Percentiles rank a stretch among this genome's conserved stretches.
These are phyloP conservation scores for Mortierella sp. DNA, from an alignment of 371 early-diverging fungal genomes.

Conservation along the genomic window DNA sequence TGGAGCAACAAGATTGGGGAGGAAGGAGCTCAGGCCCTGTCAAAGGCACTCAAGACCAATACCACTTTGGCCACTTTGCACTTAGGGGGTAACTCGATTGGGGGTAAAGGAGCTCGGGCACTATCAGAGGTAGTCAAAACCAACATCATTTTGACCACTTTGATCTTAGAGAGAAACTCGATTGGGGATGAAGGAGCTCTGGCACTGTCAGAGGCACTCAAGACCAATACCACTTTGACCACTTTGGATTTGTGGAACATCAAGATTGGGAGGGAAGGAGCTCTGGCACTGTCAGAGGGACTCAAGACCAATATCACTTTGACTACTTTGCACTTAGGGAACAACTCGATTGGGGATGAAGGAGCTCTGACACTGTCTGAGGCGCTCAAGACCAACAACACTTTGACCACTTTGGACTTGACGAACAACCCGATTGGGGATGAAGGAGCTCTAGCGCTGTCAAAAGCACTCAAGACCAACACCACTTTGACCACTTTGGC, in stretches of 20 bases:
- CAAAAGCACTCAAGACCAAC: slow-evolving; percentile 8
- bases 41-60: too few species aligned
- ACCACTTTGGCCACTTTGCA: too few species aligned
- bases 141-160: slow-evolving; percentile 2
- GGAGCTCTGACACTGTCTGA: slow-evolving; percentile 10
- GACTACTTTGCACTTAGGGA: slow-evolving; percentile 2
- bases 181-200: too few species aligned
- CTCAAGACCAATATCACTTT: slow-evolving; percentile 12
- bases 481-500: too few species aligned
- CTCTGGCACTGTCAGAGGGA: slow-evolving; percentile 14
- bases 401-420: slow-evolving; percentile 9
- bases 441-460: neutral
- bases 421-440: neutral
- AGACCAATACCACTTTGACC: slow-evolving; percentile 4
- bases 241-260: too few species aligned
- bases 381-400: slow-evolving; percentile 9
- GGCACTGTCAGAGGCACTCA: neutral
- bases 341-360: slow-evolving; percentile 1
- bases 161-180: too few species aligned
- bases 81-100: too few species aligned
- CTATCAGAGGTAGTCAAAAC: slow-evolving; percentile 9
- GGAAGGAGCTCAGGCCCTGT: slow-evolving; percentile 5
- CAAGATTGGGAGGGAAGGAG: neutral
- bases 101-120: too few species aligned
- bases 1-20: neutral